Evolutionary conservation across 169 alveolate genomes (phyloP).

Genomic region (Plasmodium gonderi): DNA sequence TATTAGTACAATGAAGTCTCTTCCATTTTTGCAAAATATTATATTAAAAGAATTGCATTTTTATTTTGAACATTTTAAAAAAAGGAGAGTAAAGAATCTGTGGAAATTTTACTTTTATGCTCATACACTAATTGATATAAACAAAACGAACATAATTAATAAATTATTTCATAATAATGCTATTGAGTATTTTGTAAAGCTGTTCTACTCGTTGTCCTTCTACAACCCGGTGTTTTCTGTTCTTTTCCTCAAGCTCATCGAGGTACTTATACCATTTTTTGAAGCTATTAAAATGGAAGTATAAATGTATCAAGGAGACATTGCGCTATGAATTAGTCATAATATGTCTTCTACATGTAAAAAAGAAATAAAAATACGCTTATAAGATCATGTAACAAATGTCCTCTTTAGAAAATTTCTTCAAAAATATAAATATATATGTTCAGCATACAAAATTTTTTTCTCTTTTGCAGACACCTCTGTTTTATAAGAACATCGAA

Average conservation of each 20-base stretch:
- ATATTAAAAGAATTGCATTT: conserved; percentile 54
- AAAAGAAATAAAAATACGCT: background rate
- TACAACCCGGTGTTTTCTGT: conserved; percentile 53
- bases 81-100: conserved; percentile 22
- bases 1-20: conserved; percentile 44
- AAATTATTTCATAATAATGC: conserved; percentile 70
- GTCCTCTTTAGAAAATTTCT: background rate
- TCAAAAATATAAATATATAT: background rate
- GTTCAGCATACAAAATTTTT: background rate
- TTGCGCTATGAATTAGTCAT: no score
- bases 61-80: conserved; percentile 54
- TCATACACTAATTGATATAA: conserved; percentile 59
- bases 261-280: background rate
- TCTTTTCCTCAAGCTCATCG: conserved; percentile 41
- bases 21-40: conserved; percentile 63
- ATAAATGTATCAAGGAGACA: background rate
- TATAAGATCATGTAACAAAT: background rate
- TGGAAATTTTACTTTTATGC: conserved; percentile 68
- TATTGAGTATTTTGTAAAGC: conserved; percentile 56
- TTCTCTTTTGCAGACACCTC: conserved; percentile 25
- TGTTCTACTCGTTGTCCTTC: conserved; percentile 44
- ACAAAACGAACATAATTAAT: conserved; percentile 14
- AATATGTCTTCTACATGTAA: background rate
- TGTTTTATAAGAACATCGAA: conserved; percentile 43
- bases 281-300: background rate